Base-by-base conservation (phyloP, 2,329 filamentous ascomycete genomes). In the Colletotrichum navitas region DNA sequence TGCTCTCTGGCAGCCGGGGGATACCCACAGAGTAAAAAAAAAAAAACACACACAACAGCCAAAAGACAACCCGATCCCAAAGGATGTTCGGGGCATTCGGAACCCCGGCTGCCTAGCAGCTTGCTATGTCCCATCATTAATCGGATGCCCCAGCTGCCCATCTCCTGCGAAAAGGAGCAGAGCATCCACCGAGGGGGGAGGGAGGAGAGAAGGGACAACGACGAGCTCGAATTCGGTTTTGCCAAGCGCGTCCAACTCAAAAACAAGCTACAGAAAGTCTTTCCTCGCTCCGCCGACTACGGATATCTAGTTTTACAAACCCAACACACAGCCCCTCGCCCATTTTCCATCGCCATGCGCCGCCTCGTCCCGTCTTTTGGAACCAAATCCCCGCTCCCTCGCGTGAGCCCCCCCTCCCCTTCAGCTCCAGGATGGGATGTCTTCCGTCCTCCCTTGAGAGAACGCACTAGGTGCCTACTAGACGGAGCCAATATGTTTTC, bases 371-470 rank as follows among this genome's bases (percentile, higher is more conserved):
- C 45, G 12, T 61, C 21, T 16, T 16, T 12, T 47, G 43, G 21
- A 10, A 5, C 41, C 58, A 36, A 61, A 61, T 24, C 26, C 58
- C 18, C 18, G 18, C 8, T 12, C 43, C 24, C 32, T n/a, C n/a
- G 43, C 43, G 43, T 41, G 39, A 41, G 12, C 5, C 14, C n/a
- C n/a, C n/a, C n/a, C n/a, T n/a, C 34, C 39, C 60, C 45, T 52
- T 51, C 60, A 51, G 60, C 60, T 26, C 60, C 45, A 62, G 60
- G 45, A 52, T 62, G n/a, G 21, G 14, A 36, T 26, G 32, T 29
- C 43, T 41, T 62, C 60, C n/a, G 16, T 41, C 32, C 45, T 62
- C 60, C 60, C 60, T 51, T 52, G 59, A 43, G 18, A 7, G 26
- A 21, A 12, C 6, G 29, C 11, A 32, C 56, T 14, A 43, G 26